Base-by-base conservation (phyloP, 345 rosid genomes). In the Raphanus sativus region DNA sequence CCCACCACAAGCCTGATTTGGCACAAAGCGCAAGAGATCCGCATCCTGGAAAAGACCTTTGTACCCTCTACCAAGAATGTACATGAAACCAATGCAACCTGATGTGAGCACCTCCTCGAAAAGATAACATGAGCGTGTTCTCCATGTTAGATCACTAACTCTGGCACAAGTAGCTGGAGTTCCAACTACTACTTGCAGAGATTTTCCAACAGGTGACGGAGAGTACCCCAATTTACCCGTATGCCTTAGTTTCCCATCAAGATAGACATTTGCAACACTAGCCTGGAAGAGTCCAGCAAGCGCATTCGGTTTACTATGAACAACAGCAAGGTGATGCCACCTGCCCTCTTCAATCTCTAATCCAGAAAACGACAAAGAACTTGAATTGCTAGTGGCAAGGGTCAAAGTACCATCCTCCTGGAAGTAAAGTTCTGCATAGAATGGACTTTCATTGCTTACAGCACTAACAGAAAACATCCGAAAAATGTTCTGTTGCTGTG, bases 321-420 rank as follows among this genome's bases (percentile, higher is more conserved):
- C 94, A 85, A 95, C 92, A 50, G 98, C 99, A 83, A 95, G 98
- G 91, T 95, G 99, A 86, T 95, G 94, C 99, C 99, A 95, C 81
- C 91, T 86, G 60, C 94, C 97, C 83, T 92, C 96, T 71, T 92
- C 94, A 79, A 95, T 81, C 63, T 95, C 99, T 80, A 95, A 79
- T 74, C 99, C 96, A 83, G 99, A 86, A 85, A 95, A 92, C 62
- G 99, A 89, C 76, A 95, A 83, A 33, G 88, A 86, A 80, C 81
- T 76, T 83, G 97, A 91, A 85, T 85, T 92, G 87, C 99, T 92
- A 26, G 99, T 95, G 65, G 99, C 91, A 82, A 95, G 95, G 77
- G 97, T 92, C 74, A 95, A 82, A 75, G 82, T 68, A 73, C 99
- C 99, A 89, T 92, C 96, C 80, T 92, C 97, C 79, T 88, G 94